These are phyloP conservation scores for Tremellales sp. DNA, from an alignment of 1,284 basidiomycete genomes.

Conservation along the genomic window DNA sequence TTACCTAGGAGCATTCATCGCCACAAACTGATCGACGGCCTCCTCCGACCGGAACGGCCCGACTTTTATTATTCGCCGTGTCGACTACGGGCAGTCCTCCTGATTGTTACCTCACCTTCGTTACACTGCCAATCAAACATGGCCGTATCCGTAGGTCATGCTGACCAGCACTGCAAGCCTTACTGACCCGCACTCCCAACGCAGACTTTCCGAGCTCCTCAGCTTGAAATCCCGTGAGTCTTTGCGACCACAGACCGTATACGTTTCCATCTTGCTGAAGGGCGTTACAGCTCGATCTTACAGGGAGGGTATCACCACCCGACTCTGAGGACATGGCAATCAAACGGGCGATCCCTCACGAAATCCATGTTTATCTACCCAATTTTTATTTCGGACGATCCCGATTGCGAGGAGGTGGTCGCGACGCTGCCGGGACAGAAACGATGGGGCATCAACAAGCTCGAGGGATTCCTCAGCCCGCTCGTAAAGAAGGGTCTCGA, in stretches of 20 bases:
- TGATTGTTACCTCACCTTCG: too few relatives aligned
- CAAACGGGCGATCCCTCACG: conserved; percentile 62
- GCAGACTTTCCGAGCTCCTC: conserved; percentile 24
- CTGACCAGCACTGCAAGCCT: too few relatives aligned
- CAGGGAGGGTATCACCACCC: conserved; percentile 92
- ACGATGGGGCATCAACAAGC: conserved; percentile 88
- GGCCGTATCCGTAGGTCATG: too few relatives aligned
- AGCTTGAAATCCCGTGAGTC: conserved; percentile 36
- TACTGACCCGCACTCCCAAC: too few relatives aligned
- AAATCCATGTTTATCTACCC: conserved; percentile 97
- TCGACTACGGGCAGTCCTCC: too few relatives aligned
- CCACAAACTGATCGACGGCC: too few relatives aligned
- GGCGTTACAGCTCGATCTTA: conserved; percentile 61
- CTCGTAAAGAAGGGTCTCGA: conserved; percentile 83
- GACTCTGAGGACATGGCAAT: conserved; percentile 78
- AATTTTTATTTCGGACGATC: conserved; percentile 92
- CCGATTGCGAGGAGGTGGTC: conserved; percentile 74
- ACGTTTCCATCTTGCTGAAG: background rate
- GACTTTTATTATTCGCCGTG: too few relatives aligned
- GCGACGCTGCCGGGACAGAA: conserved; percentile 76
- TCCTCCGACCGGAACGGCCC: too few relatives aligned
- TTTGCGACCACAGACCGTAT: background rate
- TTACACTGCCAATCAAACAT: too few relatives aligned
- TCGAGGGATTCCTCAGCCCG: conserved; percentile 82
- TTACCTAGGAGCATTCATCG: too few relatives aligned